Evolutionary conservation across 495 filamentous ascomycete genomes (phyloP).

Genomic region (Chaetomidium leptoderma): DNA sequence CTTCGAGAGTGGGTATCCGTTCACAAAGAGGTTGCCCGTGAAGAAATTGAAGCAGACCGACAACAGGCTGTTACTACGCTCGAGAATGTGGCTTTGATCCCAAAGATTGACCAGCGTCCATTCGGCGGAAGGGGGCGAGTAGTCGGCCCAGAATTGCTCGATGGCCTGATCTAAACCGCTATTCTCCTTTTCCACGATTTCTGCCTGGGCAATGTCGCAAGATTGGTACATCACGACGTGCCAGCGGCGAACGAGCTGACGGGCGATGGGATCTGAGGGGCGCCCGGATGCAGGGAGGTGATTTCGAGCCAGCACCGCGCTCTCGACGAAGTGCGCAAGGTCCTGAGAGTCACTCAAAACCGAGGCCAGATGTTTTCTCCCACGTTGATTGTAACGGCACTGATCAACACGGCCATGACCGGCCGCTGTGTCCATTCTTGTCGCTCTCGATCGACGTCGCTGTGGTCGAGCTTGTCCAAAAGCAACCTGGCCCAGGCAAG

Average conservation of each 20-base stretch:
- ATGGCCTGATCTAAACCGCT: conserved; percentile 11
- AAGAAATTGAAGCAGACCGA: conserved; percentile 53
- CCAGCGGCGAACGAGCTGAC: conserved; percentile 13
- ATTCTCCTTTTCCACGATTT: background rate
- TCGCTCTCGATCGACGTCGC: background rate
- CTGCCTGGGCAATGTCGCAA: background rate
- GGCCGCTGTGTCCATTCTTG: conserved; percentile 5
- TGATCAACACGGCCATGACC: conserved; percentile 12
- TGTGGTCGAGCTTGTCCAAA: background rate
- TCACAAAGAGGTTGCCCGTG: conserved; percentile 53
- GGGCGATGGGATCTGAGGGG: conserved; percentile 1
- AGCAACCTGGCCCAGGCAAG: conserved; percentile 17
- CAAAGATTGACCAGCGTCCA: background rate
- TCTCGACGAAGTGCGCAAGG: conserved; percentile 10
- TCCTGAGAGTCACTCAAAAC: conserved; percentile 6
- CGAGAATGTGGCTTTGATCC: conserved; percentile 8
- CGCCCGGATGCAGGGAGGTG: conserved; percentile 11
- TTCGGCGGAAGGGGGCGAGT: background rate
- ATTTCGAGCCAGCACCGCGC: conserved; percentile 8
- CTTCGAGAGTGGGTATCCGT: conserved; percentile 48
- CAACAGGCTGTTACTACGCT: too few relatives aligned
- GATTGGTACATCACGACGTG: conserved; percentile 14
- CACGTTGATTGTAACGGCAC: conserved; percentile 17
- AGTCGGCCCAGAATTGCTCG: conserved; percentile 16
- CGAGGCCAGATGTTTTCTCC: background rate